A percentile compares a stretch with the other conserved stretches of the same genome.
Evolutionary conservation across 768 basidiomycete genomes (phyloP).

Genomic region (Leccinum variicolor): DNA sequence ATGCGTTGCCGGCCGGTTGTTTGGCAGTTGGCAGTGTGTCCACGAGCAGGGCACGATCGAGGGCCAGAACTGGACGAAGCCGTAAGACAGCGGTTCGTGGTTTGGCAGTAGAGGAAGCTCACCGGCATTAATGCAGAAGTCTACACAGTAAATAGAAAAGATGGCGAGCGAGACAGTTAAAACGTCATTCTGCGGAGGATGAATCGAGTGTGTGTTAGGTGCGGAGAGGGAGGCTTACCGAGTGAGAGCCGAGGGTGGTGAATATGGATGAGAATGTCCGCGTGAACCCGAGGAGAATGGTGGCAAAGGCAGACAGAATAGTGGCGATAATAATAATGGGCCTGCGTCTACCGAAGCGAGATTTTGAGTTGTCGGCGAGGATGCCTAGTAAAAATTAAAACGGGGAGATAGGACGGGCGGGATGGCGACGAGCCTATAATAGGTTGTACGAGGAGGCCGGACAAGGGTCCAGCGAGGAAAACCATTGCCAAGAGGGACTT

Average conservation of each 20-base stretch:
- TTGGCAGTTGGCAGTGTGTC: constrained; percentile 72
- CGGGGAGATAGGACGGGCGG: neutral
- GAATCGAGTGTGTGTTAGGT: neutral
- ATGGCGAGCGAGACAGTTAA: constrained; percentile 80
- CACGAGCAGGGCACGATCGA: constrained; percentile 87
- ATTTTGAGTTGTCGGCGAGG: constrained; percentile 81
- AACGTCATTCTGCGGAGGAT: constrained; percentile 46
- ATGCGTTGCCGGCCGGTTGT: constrained; percentile 88
- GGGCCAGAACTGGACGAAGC: constrained; percentile 63
- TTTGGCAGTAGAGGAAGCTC: neutral
- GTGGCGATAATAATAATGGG: constrained; percentile 81
- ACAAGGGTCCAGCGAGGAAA: constrained; percentile 88
- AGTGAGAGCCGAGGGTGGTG: constrained; percentile 29
- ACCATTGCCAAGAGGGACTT: constrained; percentile 88
- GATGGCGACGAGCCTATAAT: constrained; percentile 57
- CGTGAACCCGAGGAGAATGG: constrained; percentile 84
- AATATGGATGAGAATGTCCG: constrained; percentile 58
- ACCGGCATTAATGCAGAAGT: constrained; percentile 63
- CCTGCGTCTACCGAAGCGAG: constrained; percentile 77
- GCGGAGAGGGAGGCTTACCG: constrained; percentile 25
- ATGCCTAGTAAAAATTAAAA: constrained; percentile 36
- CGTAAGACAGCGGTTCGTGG: neutral
- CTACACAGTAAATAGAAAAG: constrained; percentile 61
- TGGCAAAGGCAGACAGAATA: constrained; percentile 61
- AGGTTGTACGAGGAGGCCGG: constrained; percentile 89